Percentiles rank a stretch among this genome's conserved stretches.
phyloP scores from a whole-genome alignment of 78 protist species.

The Speleostelium caveatum region DNA sequence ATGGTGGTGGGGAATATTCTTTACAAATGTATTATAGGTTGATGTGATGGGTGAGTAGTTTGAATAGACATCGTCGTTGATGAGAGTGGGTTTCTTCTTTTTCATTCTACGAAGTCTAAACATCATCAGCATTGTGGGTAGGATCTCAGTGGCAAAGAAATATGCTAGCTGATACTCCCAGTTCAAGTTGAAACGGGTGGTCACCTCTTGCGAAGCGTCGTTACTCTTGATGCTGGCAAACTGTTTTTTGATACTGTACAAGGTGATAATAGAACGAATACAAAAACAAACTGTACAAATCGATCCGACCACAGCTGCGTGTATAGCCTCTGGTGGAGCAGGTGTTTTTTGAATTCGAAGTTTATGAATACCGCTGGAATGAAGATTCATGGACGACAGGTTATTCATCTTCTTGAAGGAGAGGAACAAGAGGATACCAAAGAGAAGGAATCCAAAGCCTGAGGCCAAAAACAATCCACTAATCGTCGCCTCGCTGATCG shows the following conservation, averaged over 20 bases:
- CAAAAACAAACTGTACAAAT: conserved; percentile 68
- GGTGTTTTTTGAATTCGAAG: neutral
- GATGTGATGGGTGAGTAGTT: neutral
- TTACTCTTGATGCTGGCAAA: neutral
- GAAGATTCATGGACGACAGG: neutral
- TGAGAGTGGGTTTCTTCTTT: neutral
- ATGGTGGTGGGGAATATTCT: neutral
- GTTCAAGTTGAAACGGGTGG: conserved; percentile 3
- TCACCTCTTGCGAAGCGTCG: neutral
- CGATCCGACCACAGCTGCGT: conserved; percentile 66
- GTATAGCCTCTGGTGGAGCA: conserved; percentile 64
- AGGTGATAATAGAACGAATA: conserved; percentile 42
- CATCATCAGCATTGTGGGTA: conserved; percentile 58
- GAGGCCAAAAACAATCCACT: conserved; percentile 46
- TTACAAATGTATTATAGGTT: neutral
- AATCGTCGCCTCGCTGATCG: conserved; percentile 13
- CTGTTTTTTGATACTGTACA: conserved; percentile 32
- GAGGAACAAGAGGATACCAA: conserved; percentile 44
- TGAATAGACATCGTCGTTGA: neutral
- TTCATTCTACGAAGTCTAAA: conserved; percentile 54
- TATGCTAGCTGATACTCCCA: conserved; percentile 58
- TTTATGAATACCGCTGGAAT: neutral
- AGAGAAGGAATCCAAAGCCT: conserved; percentile 58
- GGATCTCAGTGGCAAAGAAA: conserved; percentile 53
- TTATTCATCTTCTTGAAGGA: conserved; percentile 22